phyloP scores from a whole-genome alignment of 169 alveolate genomes.

The Babesia divergens region DNA sequence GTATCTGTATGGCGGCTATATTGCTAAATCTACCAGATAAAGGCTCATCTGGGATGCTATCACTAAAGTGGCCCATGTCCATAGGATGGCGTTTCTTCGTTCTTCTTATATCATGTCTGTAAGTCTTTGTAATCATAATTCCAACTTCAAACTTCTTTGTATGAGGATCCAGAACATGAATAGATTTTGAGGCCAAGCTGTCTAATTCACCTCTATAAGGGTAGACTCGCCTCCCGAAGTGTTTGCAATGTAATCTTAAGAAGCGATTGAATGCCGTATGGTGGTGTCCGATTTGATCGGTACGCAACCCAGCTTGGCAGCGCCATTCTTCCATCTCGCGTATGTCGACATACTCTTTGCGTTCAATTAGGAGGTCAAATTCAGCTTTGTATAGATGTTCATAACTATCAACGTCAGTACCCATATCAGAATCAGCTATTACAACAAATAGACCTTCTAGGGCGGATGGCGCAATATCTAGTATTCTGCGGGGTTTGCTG shows the following conservation, averaged over 20 bases:
- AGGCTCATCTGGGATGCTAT: background rate
- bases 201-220: conserved; percentile 20
- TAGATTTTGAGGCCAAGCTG: background rate
- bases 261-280: background rate
- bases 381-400: conserved; percentile 36
- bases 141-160: background rate
- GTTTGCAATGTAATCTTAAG: conserved; percentile 4
- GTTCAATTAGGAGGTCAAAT: conserved; percentile 15
- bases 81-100: background rate
- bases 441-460: conserved; percentile 19
- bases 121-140: background rate
- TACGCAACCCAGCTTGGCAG: conserved; percentile 25
- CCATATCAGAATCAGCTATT: conserved; percentile 2
- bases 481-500: background rate
- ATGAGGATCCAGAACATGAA: background rate
- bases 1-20: background rate
- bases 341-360: conserved; percentile 23
- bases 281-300: background rate
- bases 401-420: conserved; percentile 4
- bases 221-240: conserved; percentile 23
- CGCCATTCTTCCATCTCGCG: conserved; percentile 40
- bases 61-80: background rate
- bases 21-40: background rate
- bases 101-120: background rate
- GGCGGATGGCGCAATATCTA: background rate